Evolutionary conservation across 192 early-diverging fungal genomes (phyloP).

Genomic region (Podila clonocystis): DNA sequence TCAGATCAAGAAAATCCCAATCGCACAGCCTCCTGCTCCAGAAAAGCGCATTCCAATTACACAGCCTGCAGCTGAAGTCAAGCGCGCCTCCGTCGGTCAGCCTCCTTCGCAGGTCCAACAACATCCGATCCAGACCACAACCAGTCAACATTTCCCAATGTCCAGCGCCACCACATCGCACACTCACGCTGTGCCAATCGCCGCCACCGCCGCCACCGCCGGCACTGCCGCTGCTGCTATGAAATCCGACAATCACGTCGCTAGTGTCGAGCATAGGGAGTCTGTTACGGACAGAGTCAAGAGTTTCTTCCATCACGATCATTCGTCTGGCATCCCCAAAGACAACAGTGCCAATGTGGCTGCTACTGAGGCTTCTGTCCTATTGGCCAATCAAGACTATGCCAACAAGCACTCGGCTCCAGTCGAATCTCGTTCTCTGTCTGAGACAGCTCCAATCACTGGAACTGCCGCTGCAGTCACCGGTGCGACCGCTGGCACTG

Average conservation of each 20-base stretch:
- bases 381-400: slow-evolving; percentile 19
- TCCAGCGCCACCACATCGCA: background rate
- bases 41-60: slow-evolving; percentile 2
- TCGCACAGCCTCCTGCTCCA: slow-evolving; percentile 6
- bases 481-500: background rate
- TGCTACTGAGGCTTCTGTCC: background rate
- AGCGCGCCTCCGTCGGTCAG: background rate
- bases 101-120: background rate
- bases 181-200: background rate
- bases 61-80: background rate
- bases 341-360: slow-evolving; percentile 16
- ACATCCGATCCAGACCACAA: background rate
- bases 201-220: background rate
- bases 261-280: background rate
- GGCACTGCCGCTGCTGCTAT: background rate
- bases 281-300: background rate
- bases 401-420: background rate
- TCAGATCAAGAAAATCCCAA: slow-evolving; percentile 6
- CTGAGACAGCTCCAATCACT: background rate
- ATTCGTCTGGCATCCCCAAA: slow-evolving; percentile 5
- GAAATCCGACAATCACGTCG: background rate
- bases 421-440: background rate
- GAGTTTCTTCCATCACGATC: background rate
- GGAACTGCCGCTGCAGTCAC: background rate
- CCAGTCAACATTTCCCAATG: background rate